Evolutionary conservation across 495 filamentous ascomycete species (phyloP).

Genomic region (Talaromyces nanjingensis): DNA sequence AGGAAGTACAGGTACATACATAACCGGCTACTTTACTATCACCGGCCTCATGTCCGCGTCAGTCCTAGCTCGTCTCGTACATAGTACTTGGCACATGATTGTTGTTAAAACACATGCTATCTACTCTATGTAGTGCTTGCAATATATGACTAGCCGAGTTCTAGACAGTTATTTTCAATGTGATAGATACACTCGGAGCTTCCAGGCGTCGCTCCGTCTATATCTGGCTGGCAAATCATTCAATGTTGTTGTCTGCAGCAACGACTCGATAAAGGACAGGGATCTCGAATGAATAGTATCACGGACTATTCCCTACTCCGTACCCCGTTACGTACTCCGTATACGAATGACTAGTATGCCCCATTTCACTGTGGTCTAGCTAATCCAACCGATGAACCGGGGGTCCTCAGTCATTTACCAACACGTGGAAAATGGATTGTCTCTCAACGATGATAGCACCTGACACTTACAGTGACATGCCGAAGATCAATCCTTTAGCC

Average conservation of each 20-base stretch:
- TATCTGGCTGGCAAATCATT: not conserved
- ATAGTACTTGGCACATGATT: not conserved
- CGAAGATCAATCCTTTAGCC: not conserved
- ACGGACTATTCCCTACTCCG: not conserved
- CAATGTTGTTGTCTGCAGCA: too few species aligned
- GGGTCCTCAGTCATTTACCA: not conserved
- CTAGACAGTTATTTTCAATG: too few species aligned
- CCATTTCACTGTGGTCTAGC: not conserved
- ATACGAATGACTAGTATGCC: not conserved
- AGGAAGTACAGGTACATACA: not conserved
- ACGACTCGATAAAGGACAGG: not conserved
- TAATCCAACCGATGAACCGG: not conserved
- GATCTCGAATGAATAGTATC: not conserved
- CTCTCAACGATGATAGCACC: not conserved
- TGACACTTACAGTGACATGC: not conserved
- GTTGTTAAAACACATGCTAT: not conserved
- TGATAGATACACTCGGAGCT: too few species aligned
- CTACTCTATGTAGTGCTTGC: not conserved
- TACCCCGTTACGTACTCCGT: not conserved
- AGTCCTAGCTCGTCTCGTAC: not conserved
- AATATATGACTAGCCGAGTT: not conserved
- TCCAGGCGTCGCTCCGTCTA: not conserved
- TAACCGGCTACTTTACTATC: not conserved
- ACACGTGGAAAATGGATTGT: not conserved
- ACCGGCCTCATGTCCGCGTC: not conserved